Percentiles rank a stretch among this genome's conserved stretches.
These are phyloP conservation scores for Sindora glabra DNA, from an alignment of 306 rosid genomes.

Conservation along the genomic window DNA sequence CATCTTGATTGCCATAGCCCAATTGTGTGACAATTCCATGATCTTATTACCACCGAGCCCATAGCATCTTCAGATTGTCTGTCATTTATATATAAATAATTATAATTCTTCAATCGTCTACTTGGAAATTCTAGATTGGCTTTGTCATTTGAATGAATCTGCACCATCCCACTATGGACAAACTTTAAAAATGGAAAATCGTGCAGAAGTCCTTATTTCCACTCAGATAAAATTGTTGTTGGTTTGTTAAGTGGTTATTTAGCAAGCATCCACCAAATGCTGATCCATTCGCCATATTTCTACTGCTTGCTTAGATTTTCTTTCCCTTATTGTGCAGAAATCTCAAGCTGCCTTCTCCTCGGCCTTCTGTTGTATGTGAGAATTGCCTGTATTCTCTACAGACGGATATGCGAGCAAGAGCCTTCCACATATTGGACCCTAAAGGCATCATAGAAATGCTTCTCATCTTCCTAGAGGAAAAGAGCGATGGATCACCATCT, in stretches of 20 bases:
- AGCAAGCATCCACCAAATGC: background rate
- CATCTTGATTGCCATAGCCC: background rate
- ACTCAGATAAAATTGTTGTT: background rate
- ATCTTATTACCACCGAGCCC: background rate
- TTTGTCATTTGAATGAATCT: background rate
- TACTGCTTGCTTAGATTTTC: constrained; percentile 7
- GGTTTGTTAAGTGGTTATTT: background rate
- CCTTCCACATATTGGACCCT: constrained; percentile 91
- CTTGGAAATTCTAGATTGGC: background rate
- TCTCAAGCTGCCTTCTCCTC: constrained; percentile 84
- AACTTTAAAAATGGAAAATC: background rate
- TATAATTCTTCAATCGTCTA: background rate
- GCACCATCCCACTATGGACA: background rate
- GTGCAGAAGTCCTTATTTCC: background rate
- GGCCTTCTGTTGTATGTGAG: constrained; percentile 89
- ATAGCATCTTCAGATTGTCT: no score
- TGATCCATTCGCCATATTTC: background rate
- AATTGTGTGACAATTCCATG: background rate
- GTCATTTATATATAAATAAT: no score
- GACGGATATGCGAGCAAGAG: constrained; percentile 74
- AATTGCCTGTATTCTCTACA: constrained; percentile 67
- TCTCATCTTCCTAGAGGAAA: constrained; percentile 76
- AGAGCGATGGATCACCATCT: constrained; percentile 49
- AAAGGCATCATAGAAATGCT: constrained; percentile 78
- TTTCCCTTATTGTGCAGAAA: constrained; percentile 43